Percentiles rank a stretch among this genome's conserved stretches.
Evolutionary conservation across 345 rosid species (phyloP).

Genomic region (Raphanus raphanistrum): DNA sequence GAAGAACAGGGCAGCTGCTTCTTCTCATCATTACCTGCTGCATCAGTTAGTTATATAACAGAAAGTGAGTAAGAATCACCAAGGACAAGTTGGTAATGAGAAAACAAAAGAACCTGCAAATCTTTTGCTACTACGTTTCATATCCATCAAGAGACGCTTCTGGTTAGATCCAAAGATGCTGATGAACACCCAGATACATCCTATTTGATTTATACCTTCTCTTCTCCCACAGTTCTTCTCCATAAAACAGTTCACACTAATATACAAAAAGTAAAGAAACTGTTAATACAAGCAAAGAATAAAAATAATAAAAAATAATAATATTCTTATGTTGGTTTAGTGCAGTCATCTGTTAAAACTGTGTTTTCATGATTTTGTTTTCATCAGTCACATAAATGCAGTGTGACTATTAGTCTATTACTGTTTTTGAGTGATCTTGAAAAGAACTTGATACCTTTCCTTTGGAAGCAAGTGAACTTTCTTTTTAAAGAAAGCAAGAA

Average conservation of each 20-base stretch:
- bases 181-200: constrained; percentile 37
- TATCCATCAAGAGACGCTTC: constrained; percentile 29
- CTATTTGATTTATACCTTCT: constrained; percentile 27
- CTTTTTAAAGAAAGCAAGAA: background rate
- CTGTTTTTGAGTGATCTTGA: constrained; percentile 16
- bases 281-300: constrained; percentile 39
- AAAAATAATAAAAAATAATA: background rate
- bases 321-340: background rate
- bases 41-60: constrained; percentile 3
- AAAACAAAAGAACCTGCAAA: constrained; percentile 18
- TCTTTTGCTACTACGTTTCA: constrained; percentile 26
- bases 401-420: constrained; percentile 26
- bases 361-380: constrained; percentile 15
- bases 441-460: constrained; percentile 34
- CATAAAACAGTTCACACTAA: constrained; percentile 32
- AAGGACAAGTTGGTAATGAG: background rate
- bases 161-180: constrained; percentile 40
- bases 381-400: constrained; percentile 21
- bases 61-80: background rate
- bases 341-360: constrained; percentile 38
- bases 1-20: background rate
- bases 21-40: constrained; percentile 25
- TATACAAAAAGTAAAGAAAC: constrained; percentile 29
- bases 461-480: constrained; percentile 31
- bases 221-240: constrained; percentile 28